These are phyloP conservation scores for Penicillium verrucosum DNA, from an alignment of 2,329 filamentous ascomycete genomes.

Conservation along the genomic window DNA sequence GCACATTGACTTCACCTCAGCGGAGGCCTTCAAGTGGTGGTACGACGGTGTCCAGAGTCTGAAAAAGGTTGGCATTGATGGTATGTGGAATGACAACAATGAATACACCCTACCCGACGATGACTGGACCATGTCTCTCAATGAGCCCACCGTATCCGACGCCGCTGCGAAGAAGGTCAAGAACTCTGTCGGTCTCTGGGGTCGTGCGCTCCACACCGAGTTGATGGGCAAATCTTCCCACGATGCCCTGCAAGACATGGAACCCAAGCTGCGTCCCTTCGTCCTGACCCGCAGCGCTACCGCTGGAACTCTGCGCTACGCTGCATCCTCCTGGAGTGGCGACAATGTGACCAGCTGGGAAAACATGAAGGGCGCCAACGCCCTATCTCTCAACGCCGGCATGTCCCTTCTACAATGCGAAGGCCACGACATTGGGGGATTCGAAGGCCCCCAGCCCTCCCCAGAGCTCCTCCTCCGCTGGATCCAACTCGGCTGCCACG, in stretches of 20 bases:
- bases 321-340: constrained; percentile 69
- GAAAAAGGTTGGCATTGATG: constrained; percentile 63
- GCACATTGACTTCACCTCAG: constrained; percentile 70
- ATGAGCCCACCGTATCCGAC: constrained; percentile 41
- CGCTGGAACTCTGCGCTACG: constrained; percentile 66
- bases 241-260: constrained; percentile 59
- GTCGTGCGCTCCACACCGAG: constrained; percentile 66
- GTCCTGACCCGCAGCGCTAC: constrained; percentile 69
- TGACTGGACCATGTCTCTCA: constrained; percentile 61
- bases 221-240: constrained; percentile 69
- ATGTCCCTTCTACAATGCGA: constrained; percentile 65
- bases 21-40: constrained; percentile 68
- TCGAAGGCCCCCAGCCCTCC: constrained; percentile 65
- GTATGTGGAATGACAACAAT: constrained; percentile 78
- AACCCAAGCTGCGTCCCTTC: constrained; percentile 61
- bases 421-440: constrained; percentile 72
- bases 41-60: constrained; percentile 63
- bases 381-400: constrained; percentile 64
- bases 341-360: constrained; percentile 74
- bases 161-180: constrained; percentile 42
- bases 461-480: constrained; percentile 70
- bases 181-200: constrained; percentile 64
- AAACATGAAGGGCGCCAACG: constrained; percentile 68
- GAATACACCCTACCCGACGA: constrained; percentile 68
- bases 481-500: constrained; percentile 69